Evolutionary conservation across 768 basidiomycete species (phyloP), one percentile per base, ranked within the genome.

Genomic region (Daedaleopsis sinensis): DNA sequence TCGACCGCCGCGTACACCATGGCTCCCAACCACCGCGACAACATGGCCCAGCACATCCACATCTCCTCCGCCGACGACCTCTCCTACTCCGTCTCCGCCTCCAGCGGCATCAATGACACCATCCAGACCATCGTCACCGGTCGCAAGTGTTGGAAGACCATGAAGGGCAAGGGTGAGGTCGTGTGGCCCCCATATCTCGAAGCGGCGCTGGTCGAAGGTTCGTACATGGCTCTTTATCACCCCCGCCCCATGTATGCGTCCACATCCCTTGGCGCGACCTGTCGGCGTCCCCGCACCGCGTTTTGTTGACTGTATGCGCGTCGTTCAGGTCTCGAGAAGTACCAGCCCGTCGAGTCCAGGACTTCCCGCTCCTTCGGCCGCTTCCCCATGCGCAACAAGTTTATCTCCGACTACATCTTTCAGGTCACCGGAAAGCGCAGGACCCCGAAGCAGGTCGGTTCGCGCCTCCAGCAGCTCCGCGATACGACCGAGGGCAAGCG

Each of bases 141-240:
- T 57, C 62, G 70, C 51, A 71, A 71, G 61, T 70, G 82, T 70
- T 91, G 89, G 89, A 92, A 91, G 76, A 90, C 88, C 0, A 75
- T 88, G 50, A 83, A 84, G 71, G 90, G 89, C 51, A 76, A 74
- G 67, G 84, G 86, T 37, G 90, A 91, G 71, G 82, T 88, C n/a
- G 90, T 92, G 46, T 93, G 90, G 90, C 90, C 90, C 53, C 89
- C 87, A 13, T 84, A 88, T 69, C 85, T 93, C 61, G 90, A 93
- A 78, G 88, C 86, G 39, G 88, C 88, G 52, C 79, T 92, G 65
- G 81, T 93, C 55, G 87, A 90, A 81, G 90, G 90, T 88, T 7
- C 15, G 62, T 44, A 2, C 19, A 9, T 35, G 11, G 35, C 4
- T 3, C 37, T 19, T 35, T 15, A 24, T 37, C 37, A 9, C 37